Percentiles rank a stretch among this genome's conserved stretches.
These are phyloP conservation scores for Jatropha curcas DNA, from an alignment of 345 rosid genomes.

Conservation along the genomic window DNA sequence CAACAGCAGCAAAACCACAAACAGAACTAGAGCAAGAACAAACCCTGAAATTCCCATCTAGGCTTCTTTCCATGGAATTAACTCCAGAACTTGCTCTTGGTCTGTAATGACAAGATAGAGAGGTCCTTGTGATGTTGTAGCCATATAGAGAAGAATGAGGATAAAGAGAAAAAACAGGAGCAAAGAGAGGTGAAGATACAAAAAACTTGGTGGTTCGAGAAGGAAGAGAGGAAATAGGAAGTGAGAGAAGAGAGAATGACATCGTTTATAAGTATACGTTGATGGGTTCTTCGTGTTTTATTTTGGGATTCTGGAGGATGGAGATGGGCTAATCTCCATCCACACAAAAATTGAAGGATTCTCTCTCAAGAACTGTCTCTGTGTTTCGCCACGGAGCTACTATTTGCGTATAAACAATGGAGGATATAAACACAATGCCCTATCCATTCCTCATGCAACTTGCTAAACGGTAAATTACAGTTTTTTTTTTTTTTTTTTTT, in stretches of 20 bases:
- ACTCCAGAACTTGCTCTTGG: conserved; percentile 21
- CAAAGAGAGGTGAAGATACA: conserved; percentile 20
- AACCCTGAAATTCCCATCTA: conserved; percentile 31
- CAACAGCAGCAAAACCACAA: conserved; percentile 15
- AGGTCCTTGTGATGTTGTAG: conserved; percentile 13
- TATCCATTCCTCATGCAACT: neutral
- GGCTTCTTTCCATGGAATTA: conserved; percentile 38
- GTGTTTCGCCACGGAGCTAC: neutral
- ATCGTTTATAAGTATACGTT: neutral
- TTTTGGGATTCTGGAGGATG: conserved; percentile 16
- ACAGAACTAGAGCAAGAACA: conserved; percentile 27
- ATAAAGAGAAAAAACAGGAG: conserved; percentile 46
- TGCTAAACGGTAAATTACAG: no score
- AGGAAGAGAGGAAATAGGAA: conserved; percentile 34
- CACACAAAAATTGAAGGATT: neutral
- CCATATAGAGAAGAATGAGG: conserved; percentile 28
- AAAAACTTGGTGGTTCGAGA: neutral
- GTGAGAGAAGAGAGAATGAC: conserved; percentile 25
- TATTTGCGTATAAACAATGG: neutral
- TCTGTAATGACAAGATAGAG: conserved; percentile 22
- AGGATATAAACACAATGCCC: neutral
- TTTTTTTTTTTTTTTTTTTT: no score
- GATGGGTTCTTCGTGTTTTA: neutral
- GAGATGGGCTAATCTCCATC: conserved; percentile 21
- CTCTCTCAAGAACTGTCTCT: neutral